Conservation (phyloP, 495 filamentous ascomycete genomes). For the Aspergillus kassunensis region DNA sequence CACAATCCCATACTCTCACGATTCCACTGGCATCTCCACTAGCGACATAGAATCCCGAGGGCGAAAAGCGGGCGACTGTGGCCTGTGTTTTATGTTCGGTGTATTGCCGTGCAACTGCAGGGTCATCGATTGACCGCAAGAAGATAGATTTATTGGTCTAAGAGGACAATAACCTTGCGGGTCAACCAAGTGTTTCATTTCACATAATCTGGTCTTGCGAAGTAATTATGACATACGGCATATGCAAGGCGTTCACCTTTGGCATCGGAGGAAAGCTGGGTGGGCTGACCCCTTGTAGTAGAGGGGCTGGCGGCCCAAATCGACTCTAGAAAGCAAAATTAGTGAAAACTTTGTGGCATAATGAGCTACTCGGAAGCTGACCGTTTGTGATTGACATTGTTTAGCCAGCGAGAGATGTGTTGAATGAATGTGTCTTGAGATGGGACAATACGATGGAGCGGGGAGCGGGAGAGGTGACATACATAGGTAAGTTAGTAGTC, state of each 20-base stretch:
- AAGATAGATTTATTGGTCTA: slow-evolving; percentile 97
- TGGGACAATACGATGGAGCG: slow-evolving; percentile 6
- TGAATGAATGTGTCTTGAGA: neutral
- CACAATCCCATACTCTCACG: slow-evolving; percentile 84
- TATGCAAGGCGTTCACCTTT: slow-evolving; percentile 94
- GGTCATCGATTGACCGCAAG: slow-evolving; percentile 86
- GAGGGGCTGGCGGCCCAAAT: slow-evolving; percentile 75
- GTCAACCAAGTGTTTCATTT: slow-evolving; percentile 10
- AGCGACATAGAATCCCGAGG: slow-evolving; percentile 93
- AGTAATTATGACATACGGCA: slow-evolving; percentile 57
- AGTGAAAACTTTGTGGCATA: neutral
- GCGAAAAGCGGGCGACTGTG: slow-evolving; percentile 90
- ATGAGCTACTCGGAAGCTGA: slow-evolving; percentile 8
- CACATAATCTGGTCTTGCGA: neutral
- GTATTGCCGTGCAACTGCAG: slow-evolving; percentile 78
- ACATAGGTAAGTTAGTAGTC: slow-evolving; percentile 10
- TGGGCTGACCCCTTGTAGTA: slow-evolving; percentile 82
- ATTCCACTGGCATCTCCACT: slow-evolving; percentile 81
- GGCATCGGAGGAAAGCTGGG: slow-evolving; percentile 81
- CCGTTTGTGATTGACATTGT: slow-evolving; percentile 47
- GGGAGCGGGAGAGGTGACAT: slow-evolving; percentile 4
- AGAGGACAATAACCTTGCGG: neutral
- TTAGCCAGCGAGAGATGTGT: slow-evolving; percentile 11
- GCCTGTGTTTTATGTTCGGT: slow-evolving; percentile 81
- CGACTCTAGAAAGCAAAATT: slow-evolving; percentile 45